Base-by-base conservation (phyloP, 2,329 filamentous ascomycete species). In the Lachnellula suecica region DNA sequence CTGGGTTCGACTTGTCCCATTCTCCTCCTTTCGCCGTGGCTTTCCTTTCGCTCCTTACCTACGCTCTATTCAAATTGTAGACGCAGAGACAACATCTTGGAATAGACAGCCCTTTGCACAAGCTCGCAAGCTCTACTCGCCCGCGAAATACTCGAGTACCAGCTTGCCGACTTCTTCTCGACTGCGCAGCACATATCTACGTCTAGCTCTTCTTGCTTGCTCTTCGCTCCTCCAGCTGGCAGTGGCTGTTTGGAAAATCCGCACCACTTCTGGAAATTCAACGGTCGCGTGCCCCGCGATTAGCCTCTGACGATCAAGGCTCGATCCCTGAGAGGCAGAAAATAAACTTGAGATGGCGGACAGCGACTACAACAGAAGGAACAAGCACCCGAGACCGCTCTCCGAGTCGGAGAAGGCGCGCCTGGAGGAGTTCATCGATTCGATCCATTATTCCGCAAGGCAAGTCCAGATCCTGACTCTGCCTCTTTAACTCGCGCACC, bases 361-460 rank as follows among this genome's bases (percentile, higher is more conserved):
- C 45, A 54, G 63, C 51, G 93, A 97, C 74, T 82, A 83, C 63
- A 86, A 79, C 64, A 85, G 93, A 70, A 89, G 93, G 70, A 97
- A 97, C 76, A 88, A 89, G 75, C 83, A 84, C 69, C 89, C 94
- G 38, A 85, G 93, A 56, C 82, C 87, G 57, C 76, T 99, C 52
- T 84, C 86, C 27, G 91, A 97, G 58, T 74, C 79, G 17, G 94
- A 99, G 79, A 85, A 88, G 60, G 84, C 87, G 61, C 84, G 87
- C 55, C 79, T 99, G 53, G 91, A 97, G 57, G 92, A 97, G 71
- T 97, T 89, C 68, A 84, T 94, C 61, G 91, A 97, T 66, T 83
- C 84, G 27, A 99, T 99, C 64, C 92, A 97, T 73, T 99, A 99
- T 75, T 97, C 93, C 47, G 83, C 89, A 59, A 84, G 91, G 91